phyloP scores from a whole-genome alignment of 805 yeast genomes.

The Monosporozyma servazzii region DNA sequence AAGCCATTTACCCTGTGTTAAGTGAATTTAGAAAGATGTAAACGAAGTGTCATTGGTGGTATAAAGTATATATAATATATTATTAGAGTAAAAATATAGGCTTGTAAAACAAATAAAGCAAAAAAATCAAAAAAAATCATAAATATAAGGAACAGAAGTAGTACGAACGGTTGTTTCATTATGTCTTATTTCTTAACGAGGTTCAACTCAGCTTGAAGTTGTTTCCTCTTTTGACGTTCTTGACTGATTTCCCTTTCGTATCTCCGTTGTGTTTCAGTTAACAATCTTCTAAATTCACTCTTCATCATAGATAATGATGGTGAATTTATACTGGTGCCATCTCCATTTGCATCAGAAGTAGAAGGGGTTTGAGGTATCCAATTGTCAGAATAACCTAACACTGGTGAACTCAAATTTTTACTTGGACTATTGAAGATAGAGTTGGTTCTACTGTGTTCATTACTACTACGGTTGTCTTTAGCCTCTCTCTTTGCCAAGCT shows the following conservation, averaged over 20 bases:
- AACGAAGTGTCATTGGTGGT: not conserved
- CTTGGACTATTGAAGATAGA: not conserved
- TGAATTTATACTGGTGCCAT: conserved; percentile 8
- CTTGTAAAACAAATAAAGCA: not conserved
- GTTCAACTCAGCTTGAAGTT: conserved; percentile 32
- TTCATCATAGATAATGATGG: conserved; percentile 48
- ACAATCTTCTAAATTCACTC: conserved; percentile 58
- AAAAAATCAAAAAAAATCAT: not conserved
- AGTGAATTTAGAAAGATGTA: conserved; percentile 85
- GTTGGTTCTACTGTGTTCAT: not conserved
- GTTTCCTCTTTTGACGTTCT: conserved; percentile 43
- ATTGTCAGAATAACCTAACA: not conserved
- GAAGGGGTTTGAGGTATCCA: not conserved
- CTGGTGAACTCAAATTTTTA: not conserved
- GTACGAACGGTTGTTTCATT: not conserved
- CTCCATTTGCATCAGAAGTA: conserved; percentile 3
- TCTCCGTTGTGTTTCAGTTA: conserved; percentile 50
- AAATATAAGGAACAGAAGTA: not conserved
- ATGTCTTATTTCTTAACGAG: not conserved
- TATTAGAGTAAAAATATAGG: not conserved
- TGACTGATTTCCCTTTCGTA: conserved; percentile 50
- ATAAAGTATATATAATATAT: not conserved
- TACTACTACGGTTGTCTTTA: not conserved
- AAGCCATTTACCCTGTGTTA: conserved; percentile 95
- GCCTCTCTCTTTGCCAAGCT: conserved; percentile 27